Evolutionary conservation across 495 filamentous ascomycete species (phyloP), one percentile per base, ranked within the genome.

Genomic region (Rhypophila decipiens): DNA sequence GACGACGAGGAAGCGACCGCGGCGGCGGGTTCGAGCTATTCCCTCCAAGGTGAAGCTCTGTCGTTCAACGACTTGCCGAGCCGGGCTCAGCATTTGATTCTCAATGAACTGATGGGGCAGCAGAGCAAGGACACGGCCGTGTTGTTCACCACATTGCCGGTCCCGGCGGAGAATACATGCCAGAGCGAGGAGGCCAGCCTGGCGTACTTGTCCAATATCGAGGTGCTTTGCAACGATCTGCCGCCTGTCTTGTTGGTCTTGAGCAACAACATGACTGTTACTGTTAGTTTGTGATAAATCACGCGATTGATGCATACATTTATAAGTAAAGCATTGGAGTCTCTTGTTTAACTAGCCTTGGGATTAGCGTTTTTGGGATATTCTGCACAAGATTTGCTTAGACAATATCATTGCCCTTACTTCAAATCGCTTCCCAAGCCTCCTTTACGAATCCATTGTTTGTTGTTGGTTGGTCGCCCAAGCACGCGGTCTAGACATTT

Each of bases 251-350:
- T 94, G 24, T 53, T 93, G 52, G 85, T 94, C n/a, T 77, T 93
- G 67, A 88, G 85, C 58, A 94, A 93, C 67, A 89, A 85, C 51
- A 87, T 94, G 84, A 91, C 86, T 12, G 88, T 93, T 42, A 93
- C 88, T 15, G 90, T 89, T 67, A 87, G 85, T 60, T 66, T 90
- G 44, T 90, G 51, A 60, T 37, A 40, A 17, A 37, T 37, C 15
- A n/a, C n/a, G n/a, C n/a, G n/a, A n/a, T n/a, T n/a, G 7, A 37
- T 37, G 7, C 4, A 8, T 37, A 37, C 7, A 37, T 37, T 5
- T 7, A 37, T n/a, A n/a, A 8, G 38, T n/a, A 22, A n/a, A n/a
- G n/a, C n/a, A n/a, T n/a, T n/a, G n/a, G n/a, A n/a, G n/a, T n/a
- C n/a, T n/a, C n/a, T n/a, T n/a, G n/a, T n/a, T n/a, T n/a, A n/a